These are phyloP conservation scores for Neurospora sp. DNA, from an alignment of 2,329 filamentous ascomycete species.

Conservation along the genomic window DNA sequence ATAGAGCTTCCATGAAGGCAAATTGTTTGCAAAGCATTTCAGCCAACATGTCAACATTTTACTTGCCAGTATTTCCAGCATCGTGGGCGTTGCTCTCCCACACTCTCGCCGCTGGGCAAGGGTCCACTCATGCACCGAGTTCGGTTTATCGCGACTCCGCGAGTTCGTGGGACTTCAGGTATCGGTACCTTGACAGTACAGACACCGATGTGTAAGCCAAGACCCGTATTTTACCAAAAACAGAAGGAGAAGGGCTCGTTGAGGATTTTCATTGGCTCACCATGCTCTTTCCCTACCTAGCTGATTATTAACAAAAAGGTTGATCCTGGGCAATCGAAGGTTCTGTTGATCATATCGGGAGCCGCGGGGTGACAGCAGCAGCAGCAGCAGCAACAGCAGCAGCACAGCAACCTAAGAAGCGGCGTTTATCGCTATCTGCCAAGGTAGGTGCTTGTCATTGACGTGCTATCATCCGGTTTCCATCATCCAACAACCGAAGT, in stretches of 20 bases:
- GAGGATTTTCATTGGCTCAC: background rate
- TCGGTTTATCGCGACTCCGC: background rate
- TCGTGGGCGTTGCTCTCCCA: background rate
- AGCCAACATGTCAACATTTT: background rate
- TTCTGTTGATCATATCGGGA: background rate
- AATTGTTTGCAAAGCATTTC: background rate
- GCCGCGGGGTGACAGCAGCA: background rate
- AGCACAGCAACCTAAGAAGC: background rate
- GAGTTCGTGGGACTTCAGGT: background rate
- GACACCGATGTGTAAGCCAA: background rate
- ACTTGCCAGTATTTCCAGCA: background rate
- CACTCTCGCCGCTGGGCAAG: background rate
- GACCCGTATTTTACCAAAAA: background rate
- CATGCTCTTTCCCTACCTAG: background rate
- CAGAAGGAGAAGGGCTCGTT: background rate
- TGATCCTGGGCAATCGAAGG: background rate
- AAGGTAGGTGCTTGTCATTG: background rate
- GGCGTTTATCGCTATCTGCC: background rate
- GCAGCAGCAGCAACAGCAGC: background rate
- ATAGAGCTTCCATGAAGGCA: background rate
- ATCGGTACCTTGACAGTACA: background rate
- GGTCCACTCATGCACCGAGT: background rate
- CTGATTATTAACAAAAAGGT: background rate
- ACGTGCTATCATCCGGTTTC: background rate
- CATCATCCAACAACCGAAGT: background rate